Evolutionary conservation across 345 rosid species (phyloP).

Genomic region (Euphorbia tirucalli): DNA sequence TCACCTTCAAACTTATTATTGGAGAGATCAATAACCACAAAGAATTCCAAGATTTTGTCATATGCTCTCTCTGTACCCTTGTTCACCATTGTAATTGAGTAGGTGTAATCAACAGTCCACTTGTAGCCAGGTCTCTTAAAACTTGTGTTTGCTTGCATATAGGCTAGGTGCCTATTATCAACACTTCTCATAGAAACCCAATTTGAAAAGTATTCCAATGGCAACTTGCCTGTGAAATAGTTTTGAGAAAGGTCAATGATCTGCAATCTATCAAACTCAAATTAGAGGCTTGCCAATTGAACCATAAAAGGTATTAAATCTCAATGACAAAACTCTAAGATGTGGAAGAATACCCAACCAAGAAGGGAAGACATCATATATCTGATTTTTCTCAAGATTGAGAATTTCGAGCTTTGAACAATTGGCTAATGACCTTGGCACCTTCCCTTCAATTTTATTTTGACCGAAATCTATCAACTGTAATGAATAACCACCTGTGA

Average conservation of each 20-base stretch:
- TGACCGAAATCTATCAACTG: not conserved
- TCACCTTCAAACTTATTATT: conserved; percentile 15
- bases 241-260: conserved; percentile 10
- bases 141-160: not conserved
- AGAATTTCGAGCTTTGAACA: conserved; percentile 8
- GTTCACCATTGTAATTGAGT: not conserved
- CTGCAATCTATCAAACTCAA: not conserved
- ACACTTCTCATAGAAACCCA: not conserved
- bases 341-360: not conserved
- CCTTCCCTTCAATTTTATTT: conserved; percentile 16
- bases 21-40: conserved; percentile 13
- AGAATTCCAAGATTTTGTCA: not conserved
- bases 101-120: not conserved
- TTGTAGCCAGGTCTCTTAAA: not conserved
- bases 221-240: not conserved
- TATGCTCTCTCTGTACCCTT: conserved; percentile 5
- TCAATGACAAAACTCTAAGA: not conserved
- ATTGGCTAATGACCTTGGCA: conserved; percentile 11
- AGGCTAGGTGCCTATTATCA: conserved; percentile 1
- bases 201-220: not conserved
- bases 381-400: conserved; percentile 1
- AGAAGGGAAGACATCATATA: conserved; percentile 8
- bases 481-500: not conserved
- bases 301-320: conserved; percentile 3
- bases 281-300: no score